Evolutionary conservation across 2,329 filamentous ascomycete species (phyloP).

Genomic region (Botryotinia convoluta): DNA sequence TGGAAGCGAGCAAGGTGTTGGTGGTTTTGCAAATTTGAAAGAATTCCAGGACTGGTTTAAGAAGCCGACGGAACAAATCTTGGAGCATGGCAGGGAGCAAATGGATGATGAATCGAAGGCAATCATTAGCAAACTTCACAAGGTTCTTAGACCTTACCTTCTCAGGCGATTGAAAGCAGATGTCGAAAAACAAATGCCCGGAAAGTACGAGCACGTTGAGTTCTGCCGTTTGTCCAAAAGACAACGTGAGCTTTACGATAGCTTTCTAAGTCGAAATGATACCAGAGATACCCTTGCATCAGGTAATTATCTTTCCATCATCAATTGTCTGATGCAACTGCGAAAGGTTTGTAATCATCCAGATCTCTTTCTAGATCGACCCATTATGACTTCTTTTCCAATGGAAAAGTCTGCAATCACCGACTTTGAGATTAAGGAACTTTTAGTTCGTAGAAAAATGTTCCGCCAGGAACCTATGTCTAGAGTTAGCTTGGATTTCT

Average conservation of each 20-base stretch:
- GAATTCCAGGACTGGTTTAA: conserved; percentile 97
- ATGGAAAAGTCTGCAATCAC: conserved; percentile 77
- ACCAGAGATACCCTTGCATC: conserved; percentile 85
- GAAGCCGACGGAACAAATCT: conserved; percentile 90
- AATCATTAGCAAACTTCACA: conserved; percentile 90
- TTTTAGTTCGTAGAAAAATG: conserved; percentile 64
- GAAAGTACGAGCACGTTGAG: conserved; percentile 95
- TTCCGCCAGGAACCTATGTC: conserved; percentile 61
- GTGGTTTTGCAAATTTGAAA: conserved; percentile 89
- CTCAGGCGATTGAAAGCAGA: conserved; percentile 89
- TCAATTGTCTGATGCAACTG: conserved; percentile 96
- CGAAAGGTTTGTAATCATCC: conserved; percentile 98
- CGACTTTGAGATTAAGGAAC: conserved; percentile 71
- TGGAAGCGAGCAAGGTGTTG: conserved; percentile 68
- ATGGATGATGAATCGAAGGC: conserved; percentile 92
- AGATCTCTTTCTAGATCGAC: conserved; percentile 91
- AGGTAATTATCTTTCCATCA: conserved; percentile 96
- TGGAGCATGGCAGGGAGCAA: conserved; percentile 89
- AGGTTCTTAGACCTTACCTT: conserved; percentile 87
- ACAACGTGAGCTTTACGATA: conserved; percentile 93
- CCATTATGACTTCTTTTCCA: conserved; percentile 94
- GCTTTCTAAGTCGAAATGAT: conserved; percentile 86
- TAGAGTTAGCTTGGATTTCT: conserved; percentile 68
- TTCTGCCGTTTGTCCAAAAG: conserved; percentile 94
- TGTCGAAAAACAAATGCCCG: conserved; percentile 98